Percentiles rank a stretch among this genome's conserved stretches.
Conservation (phyloP, 176 grass and related monocot species). For the Phoenix roebelenii region DNA sequence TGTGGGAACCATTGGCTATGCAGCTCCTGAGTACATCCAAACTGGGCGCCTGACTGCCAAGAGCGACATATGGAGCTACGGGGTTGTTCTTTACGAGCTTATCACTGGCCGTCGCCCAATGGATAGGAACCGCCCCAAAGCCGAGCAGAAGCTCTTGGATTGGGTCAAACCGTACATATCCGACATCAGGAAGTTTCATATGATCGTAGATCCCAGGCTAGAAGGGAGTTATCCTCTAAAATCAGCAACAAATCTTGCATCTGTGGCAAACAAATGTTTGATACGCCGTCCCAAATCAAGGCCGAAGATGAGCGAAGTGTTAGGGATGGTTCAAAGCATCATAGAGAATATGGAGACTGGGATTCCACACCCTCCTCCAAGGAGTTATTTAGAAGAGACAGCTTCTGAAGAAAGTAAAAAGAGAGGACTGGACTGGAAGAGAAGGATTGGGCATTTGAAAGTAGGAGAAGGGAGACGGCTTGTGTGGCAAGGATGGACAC, state of each 20-base stretch:
- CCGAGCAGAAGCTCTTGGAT: conserved; percentile 75
- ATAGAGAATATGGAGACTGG: conserved; percentile 43
- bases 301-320: conserved; percentile 89
- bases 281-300: conserved; percentile 49
- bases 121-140: conserved; percentile 64
- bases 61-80: conserved; percentile 91
- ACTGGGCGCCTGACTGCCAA: conserved; percentile 77
- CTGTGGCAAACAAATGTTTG: conserved; percentile 70
- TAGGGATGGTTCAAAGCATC: conserved; percentile 79
- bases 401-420: conserved; percentile 31
- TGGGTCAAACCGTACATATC: conserved; percentile 73
- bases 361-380: conserved; percentile 33
- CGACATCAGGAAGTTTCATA: conserved; percentile 45
- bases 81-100: conserved; percentile 73
- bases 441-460: conserved; percentile 43
- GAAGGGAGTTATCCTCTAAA: conserved; percentile 41
- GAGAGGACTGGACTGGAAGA: conserved; percentile 46
- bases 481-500: conserved; percentile 54
- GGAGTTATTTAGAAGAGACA: conserved; percentile 24
- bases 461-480: conserved; percentile 51
- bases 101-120: conserved; percentile 74
- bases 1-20: conserved; percentile 85
- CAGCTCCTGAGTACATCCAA: conserved; percentile 92
- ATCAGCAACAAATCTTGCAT: conserved; percentile 53
- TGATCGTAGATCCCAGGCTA: conserved; percentile 72